A percentile compares a stretch with the other conserved stretches of the same genome.
Conservation (phyloP, 2,329 filamentous ascomycete species). For the Apiospora saccharicola region DNA sequence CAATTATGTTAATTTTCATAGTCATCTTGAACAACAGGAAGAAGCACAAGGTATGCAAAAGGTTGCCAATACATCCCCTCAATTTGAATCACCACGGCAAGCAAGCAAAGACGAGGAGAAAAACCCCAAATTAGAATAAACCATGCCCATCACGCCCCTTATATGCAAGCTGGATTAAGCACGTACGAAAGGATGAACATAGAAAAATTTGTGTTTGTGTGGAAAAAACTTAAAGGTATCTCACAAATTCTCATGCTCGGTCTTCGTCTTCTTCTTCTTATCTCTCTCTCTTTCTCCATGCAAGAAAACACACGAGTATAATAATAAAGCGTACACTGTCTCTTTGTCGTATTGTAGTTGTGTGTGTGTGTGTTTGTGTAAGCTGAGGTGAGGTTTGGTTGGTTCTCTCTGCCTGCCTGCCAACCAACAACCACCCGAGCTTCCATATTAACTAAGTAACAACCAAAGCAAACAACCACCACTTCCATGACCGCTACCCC, state of each 20-base stretch:
- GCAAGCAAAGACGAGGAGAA: neutral
- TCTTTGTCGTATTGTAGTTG: neutral
- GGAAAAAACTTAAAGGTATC: neutral
- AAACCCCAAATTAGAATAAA: neutral
- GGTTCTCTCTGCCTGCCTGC: neutral
- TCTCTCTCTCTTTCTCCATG: neutral
- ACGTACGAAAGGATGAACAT: neutral
- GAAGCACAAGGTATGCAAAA: neutral
- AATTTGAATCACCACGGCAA: neutral
- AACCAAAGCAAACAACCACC: neutral
- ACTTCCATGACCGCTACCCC: neutral
- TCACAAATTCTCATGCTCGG: neutral
- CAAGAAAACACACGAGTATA: neutral
- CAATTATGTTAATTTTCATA: neutral
- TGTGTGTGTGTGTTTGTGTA: neutral
- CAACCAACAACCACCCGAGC: neutral
- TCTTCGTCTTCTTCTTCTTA: neutral
- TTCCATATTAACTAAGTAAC: conserved; percentile 10
- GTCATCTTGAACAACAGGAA: neutral
- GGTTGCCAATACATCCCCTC: neutral
- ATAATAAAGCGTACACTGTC: neutral
- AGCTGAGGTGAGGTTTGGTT: neutral
- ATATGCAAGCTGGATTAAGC: neutral
- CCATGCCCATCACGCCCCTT: neutral
- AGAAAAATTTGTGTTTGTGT: neutral